Conservation (phyloP, 768 basidiomycete species). For the Lactarius tabidus region DNA sequence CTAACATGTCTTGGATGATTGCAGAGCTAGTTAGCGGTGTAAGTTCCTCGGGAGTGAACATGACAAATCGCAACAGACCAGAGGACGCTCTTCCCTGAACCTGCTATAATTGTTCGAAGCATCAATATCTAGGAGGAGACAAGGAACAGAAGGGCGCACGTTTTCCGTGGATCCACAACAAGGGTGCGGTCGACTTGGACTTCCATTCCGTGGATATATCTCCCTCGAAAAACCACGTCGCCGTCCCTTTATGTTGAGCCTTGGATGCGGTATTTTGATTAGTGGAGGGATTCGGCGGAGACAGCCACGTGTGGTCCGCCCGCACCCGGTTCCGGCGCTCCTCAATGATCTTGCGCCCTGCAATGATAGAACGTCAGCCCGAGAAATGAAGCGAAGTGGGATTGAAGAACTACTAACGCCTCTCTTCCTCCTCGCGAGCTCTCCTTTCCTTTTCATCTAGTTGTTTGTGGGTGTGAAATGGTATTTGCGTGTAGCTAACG, state of each 20-base stretch:
- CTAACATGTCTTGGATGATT: not conserved
- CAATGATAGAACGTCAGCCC: not conserved
- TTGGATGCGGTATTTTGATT: not conserved
- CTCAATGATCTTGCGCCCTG: too few species aligned
- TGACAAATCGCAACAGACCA: not conserved
- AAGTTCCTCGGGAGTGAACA: not conserved
- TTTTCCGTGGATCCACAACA: constrained; percentile 6
- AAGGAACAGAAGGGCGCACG: not conserved
- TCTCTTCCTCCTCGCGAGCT: not conserved
- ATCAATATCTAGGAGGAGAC: not conserved
- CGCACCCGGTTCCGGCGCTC: not conserved
- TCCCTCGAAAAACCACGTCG: not conserved
- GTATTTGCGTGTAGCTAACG: too few species aligned
- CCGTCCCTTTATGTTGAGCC: not conserved
- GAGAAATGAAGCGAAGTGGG: not conserved
- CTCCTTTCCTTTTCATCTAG: not conserved
- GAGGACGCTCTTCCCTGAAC: not conserved
- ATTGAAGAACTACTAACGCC: not conserved
- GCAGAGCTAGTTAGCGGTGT: not conserved
- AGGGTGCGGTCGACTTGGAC: not conserved
- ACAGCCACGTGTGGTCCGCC: not conserved
- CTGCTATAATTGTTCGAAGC: not conserved
- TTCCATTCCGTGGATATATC: not conserved
- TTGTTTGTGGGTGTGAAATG: too few species aligned
- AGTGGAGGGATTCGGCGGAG: not conserved